Conservation (phyloP, 495 filamentous ascomycete genomes). For the Trichocladium uniseriatum region DNA sequence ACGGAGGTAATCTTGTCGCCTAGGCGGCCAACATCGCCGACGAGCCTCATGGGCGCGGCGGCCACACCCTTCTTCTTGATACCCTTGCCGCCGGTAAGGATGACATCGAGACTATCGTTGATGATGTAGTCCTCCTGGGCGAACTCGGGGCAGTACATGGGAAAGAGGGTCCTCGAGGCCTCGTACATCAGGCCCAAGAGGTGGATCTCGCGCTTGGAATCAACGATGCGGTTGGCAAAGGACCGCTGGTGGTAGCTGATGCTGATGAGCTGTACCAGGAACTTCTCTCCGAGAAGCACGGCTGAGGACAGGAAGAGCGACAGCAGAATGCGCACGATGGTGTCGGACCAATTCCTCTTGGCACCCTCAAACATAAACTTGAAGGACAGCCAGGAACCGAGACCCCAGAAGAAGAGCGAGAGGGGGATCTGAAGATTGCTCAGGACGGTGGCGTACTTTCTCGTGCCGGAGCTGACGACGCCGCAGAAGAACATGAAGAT, state of each 20-base stretch:
- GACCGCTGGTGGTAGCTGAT: conserved; percentile 93
- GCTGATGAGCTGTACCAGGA: conserved; percentile 82
- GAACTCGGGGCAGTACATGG: conserved; percentile 85
- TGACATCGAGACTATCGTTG: conserved; percentile 59
- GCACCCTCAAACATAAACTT: conserved; percentile 47
- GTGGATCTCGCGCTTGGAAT: conserved; percentile 74
- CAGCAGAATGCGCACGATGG: conserved; percentile 63
- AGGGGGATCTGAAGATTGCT: conserved; percentile 73
- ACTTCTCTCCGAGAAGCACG: conserved; percentile 71
- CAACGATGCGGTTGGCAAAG: conserved; percentile 77
- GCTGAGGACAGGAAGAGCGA: conserved; percentile 67
- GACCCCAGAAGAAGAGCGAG: conserved; percentile 77
- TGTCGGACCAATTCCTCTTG: conserved; percentile 31
- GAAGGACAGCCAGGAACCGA: conserved; percentile 74
- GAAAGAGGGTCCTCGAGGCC: conserved; percentile 77
- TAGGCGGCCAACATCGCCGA: conserved; percentile 68
- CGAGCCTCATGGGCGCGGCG: conserved; percentile 64
- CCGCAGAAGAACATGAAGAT: conserved; percentile 83
- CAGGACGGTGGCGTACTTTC: conserved; percentile 84
- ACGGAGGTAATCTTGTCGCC: conserved; percentile 86
- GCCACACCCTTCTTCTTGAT: conserved; percentile 46
- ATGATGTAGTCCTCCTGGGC: conserved; percentile 85
- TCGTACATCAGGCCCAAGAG: conserved; percentile 81
- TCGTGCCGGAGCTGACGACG: conserved; percentile 80
- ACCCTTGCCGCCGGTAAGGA: conserved; percentile 38